These are phyloP conservation scores for Pseudoturritis turrita DNA, from an alignment of 345 rosid genomes.

Conservation along the genomic window DNA sequence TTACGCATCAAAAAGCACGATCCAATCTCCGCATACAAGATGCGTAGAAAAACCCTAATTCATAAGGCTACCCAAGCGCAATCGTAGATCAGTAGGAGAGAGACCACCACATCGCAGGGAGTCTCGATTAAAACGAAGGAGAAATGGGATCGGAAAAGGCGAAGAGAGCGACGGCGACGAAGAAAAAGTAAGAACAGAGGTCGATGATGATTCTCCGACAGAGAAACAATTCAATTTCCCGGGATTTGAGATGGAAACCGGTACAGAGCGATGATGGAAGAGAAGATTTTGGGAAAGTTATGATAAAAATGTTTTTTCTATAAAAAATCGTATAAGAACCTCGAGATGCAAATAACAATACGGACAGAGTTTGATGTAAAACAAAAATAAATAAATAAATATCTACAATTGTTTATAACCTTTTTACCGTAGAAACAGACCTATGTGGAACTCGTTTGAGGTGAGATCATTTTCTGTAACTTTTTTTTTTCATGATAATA, in stretches of 20 bases:
- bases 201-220: slow-evolving; percentile 35
- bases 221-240: slow-evolving; percentile 24
- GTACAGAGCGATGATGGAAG: slow-evolving; percentile 15
- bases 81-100: slow-evolving; percentile 28
- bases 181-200: slow-evolving; percentile 2
- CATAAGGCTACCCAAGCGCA: background rate
- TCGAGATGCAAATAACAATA: slow-evolving; percentile 25
- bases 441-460: background rate
- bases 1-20: slow-evolving; percentile 16
- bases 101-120: background rate
- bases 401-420: background rate
- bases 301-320: background rate
- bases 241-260: slow-evolving; percentile 33
- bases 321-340: slow-evolving; percentile 15
- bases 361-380: background rate
- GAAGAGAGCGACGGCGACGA: slow-evolving; percentile 7
- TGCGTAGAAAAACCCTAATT: slow-evolving; percentile 27
- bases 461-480: background rate
- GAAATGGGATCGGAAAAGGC: slow-evolving; percentile 2
- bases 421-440: background rate
- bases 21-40: slow-evolving; percentile 20
- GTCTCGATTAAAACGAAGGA: background rate
- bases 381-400: background rate
- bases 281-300: slow-evolving; percentile 19
- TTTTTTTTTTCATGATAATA: background rate